Evolutionary conservation across 2,329 filamentous ascomycete species (phyloP).

Genomic region (Tolypocladium album): DNA sequence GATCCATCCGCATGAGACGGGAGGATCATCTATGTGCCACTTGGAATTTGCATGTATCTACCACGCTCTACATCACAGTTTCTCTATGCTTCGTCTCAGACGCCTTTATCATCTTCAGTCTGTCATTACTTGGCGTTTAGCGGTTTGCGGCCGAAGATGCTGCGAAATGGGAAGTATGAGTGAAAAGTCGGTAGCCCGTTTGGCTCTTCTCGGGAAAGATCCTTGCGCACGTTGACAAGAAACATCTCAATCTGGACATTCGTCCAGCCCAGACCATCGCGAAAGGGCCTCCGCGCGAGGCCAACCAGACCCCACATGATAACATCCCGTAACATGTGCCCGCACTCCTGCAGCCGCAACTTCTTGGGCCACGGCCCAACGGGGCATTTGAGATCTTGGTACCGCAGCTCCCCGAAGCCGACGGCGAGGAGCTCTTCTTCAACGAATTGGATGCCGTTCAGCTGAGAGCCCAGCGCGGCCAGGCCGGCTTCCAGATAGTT

Average conservation of each 20-base stretch:
- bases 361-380: conserved; percentile 37
- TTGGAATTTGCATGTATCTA: neutral
- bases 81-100: neutral
- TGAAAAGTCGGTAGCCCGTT: conserved; percentile 24
- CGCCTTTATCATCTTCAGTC: neutral
- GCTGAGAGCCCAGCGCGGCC: conserved; percentile 27
- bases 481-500: conserved; percentile 29
- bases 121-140: neutral
- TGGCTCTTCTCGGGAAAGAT: conserved; percentile 18
- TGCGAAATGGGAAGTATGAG: conserved; percentile 28
- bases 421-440: conserved; percentile 23
- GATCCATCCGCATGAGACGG: neutral
- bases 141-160: conserved; percentile 28
- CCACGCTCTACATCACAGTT: neutral
- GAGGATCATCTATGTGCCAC: too few species aligned
- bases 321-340: conserved; percentile 32
- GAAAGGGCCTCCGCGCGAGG: conserved; percentile 25
- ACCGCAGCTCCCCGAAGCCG: conserved; percentile 30
- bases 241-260: conserved; percentile 31
- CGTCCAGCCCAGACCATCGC: conserved; percentile 29
- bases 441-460: conserved; percentile 26
- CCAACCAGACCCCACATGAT: conserved; percentile 29
- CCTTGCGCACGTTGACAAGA: conserved; percentile 28
- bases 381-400: conserved; percentile 34
- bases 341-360: conserved; percentile 30